Conservation (phyloP, 129 eudicot species). For the Deinandra increscens region DNA sequence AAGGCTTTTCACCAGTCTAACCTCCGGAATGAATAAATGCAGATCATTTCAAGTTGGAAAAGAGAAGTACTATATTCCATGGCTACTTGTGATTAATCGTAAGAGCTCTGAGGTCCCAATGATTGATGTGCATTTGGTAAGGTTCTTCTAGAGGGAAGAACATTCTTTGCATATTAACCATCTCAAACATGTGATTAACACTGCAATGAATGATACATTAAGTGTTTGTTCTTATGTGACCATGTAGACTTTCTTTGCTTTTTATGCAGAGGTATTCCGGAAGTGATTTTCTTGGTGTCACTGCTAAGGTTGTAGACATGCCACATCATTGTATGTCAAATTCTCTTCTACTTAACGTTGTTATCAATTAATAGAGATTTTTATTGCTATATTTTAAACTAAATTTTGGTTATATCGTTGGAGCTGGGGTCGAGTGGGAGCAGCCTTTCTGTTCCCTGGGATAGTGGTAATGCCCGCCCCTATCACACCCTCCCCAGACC, state of each 20-base stretch:
- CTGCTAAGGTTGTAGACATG: constrained; percentile 87
- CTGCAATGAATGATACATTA: background rate
- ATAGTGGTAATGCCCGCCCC: no score
- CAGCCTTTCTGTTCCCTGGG: no score
- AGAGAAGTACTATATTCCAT: constrained; percentile 86
- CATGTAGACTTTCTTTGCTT: constrained; percentile 21
- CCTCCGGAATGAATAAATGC: constrained; percentile 29
- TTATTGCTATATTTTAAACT: no score
- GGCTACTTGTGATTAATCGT: constrained; percentile 85
- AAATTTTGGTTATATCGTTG: no score
- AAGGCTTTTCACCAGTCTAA: background rate
- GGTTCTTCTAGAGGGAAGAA: constrained; percentile 19
- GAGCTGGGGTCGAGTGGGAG: no score
- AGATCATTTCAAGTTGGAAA: constrained; percentile 98
- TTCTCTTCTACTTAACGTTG: constrained; percentile 14
- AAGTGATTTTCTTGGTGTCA: constrained; percentile 88
- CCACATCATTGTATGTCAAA: constrained; percentile 71
- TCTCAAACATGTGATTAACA: background rate
- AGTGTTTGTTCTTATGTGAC: constrained; percentile 22
- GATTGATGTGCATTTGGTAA: constrained; percentile 93
- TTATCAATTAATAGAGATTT: background rate
- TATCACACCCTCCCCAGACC: no score
- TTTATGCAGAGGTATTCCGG: constrained; percentile 83
- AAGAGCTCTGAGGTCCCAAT: constrained; percentile 92
- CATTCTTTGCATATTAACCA: constrained; percentile 10